phyloP scores from a whole-genome alignment of 1,284 basidiomycete species.

The Papiliotrema fonsecae region DNA sequence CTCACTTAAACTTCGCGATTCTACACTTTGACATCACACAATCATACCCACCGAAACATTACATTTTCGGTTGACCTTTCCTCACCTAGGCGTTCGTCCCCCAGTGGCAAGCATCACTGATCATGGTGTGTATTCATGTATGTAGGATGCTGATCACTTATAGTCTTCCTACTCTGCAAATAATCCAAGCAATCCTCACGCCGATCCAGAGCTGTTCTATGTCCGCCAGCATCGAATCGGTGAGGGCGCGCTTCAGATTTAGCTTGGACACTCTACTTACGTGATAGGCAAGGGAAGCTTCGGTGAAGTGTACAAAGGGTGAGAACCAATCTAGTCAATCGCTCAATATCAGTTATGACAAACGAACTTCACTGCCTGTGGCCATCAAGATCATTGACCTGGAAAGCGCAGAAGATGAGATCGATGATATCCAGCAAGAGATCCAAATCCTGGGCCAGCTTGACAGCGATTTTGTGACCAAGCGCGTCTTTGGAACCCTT shows the following conservation, averaged over 20 bases:
- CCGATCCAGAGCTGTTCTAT: constrained; percentile 89
- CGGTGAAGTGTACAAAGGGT: constrained; percentile 97
- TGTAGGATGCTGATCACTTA: too few relatives aligned
- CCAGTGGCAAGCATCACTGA: too few relatives aligned
- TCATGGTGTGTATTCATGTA: too few relatives aligned
- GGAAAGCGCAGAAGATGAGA: constrained; percentile 97
- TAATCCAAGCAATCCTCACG: constrained; percentile 24
- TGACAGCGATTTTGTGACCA: constrained; percentile 92
- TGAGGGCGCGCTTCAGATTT: too few relatives aligned
- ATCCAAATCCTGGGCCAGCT: constrained; percentile 98
- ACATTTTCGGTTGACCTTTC: too few relatives aligned
- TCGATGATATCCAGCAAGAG: constrained; percentile 98
- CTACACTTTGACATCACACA: too few relatives aligned
- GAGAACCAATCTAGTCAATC: constrained; percentile 15
- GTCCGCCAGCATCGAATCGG: constrained; percentile 95
- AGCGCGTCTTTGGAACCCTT: constrained; percentile 54
- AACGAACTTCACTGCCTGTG: constrained; percentile 84
- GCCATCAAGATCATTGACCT: constrained; percentile 99
- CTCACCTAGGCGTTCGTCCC: too few relatives aligned
- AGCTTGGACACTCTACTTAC: constrained; percentile 6
- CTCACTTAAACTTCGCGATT: too few relatives aligned
- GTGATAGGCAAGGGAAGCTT: constrained; percentile 85
- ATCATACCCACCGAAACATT: too few relatives aligned
- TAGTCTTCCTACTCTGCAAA: constrained; percentile 11
- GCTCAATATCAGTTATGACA: constrained; percentile 66